Base-by-base conservation (phyloP, 371 early-diverging fungal species). In the Batrachochytrium dendrobatidis region DNA sequence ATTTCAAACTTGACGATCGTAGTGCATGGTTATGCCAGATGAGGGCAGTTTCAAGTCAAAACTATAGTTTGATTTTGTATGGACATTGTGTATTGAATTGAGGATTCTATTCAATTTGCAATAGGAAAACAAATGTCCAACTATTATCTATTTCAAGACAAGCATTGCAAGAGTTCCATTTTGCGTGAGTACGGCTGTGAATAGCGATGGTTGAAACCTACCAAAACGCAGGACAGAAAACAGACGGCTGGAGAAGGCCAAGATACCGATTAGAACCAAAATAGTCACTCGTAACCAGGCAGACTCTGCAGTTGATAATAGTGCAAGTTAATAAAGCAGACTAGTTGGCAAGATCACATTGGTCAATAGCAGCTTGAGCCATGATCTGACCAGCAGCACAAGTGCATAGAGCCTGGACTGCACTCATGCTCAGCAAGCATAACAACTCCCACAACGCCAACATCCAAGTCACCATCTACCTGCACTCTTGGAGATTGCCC, bases 171-270 rank as follows among this genome's bases (percentile, higher is more conserved):
- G n/a, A n/a, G n/a, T n/a, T n/a, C n/a, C n/a, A n/a, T n/a, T n/a
- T n/a, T n/a, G n/a, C n/a, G n/a, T n/a, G n/a, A n/a, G n/a, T n/a
- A n/a, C n/a, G n/a, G n/a, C n/a, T n/a, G n/a, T n/a, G n/a, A n/a
- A n/a, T n/a, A n/a, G n/a, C n/a, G n/a, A n/a, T n/a, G n/a, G n/a
- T 20, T 22, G 26, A 15, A 84, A 85, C 74, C 86, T 45, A 73
- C 73, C 98, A 74, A 92, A 98, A 26, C 96, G 87, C 55, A 96
- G 83, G 60, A 98, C 91, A 65, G 95, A 94, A 72, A 96, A 95
- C 35, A 99, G 80, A 64, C 99, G 91, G 56, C 90, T 87, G 44
- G 88, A 80, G 68, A 98, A 89, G 33, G 95, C 93, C 20, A 92
- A 84, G 2, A 87, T 61, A 25, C 90, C 87, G 63, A 98, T 92